Evolutionary conservation across 2,329 filamentous ascomycete species (phyloP).

Genomic region (Nectriaceae sp.): DNA sequence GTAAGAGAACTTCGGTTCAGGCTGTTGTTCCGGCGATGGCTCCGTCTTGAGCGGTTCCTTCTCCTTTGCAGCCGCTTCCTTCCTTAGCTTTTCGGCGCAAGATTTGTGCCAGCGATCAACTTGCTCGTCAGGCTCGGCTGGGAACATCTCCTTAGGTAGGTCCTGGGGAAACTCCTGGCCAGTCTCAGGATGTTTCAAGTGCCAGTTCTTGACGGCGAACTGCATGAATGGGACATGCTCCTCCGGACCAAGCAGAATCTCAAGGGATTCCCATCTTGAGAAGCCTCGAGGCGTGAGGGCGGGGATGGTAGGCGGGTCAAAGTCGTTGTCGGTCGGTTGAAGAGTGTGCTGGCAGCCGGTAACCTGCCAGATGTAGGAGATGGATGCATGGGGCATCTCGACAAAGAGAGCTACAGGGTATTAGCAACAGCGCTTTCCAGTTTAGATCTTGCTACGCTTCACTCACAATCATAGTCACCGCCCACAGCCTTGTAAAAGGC

Average conservation of each 20-base stretch:
- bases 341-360: constrained; percentile 88
- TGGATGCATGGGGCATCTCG: constrained; percentile 68
- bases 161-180: constrained; percentile 66
- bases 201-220: constrained; percentile 75
- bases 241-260: constrained; percentile 83
- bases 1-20: constrained; percentile 40
- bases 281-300: constrained; percentile 84
- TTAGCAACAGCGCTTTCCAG: background rate
- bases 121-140: constrained; percentile 70
- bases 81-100: constrained; percentile 70
- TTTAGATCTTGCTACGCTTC: background rate
- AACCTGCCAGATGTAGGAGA: constrained; percentile 91
- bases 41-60: constrained; percentile 28
- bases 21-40: constrained; percentile 31
- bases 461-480: constrained; percentile 70
- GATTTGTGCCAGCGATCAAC: constrained; percentile 84
- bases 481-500: constrained; percentile 75
- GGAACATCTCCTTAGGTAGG: constrained; percentile 65
- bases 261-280: constrained; percentile 90
- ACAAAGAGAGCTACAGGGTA: constrained; percentile 70
- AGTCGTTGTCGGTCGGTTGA: constrained; percentile 74
- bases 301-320: constrained; percentile 74
- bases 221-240: constrained; percentile 86
- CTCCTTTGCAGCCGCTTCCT: constrained; percentile 53
- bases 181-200: constrained; percentile 73